These are phyloP conservation scores for Mrakia frigida DNA, from an alignment of 768 basidiomycete species.

Conservation along the genomic window DNA sequence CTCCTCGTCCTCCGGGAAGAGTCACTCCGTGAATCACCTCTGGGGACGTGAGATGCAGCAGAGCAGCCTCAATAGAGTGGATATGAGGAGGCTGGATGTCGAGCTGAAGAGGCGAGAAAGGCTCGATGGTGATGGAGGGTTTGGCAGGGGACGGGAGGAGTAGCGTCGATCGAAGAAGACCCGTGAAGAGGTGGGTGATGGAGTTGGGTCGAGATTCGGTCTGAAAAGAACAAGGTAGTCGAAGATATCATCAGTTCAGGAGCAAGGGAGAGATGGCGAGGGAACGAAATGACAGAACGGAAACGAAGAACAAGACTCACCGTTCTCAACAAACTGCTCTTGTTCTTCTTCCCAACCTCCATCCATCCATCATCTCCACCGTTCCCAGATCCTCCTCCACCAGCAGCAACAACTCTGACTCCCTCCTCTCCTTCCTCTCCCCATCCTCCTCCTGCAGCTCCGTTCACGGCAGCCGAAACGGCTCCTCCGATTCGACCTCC, in stretches of 20 bases:
- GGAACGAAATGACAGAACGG: not conserved
- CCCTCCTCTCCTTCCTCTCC: constrained; percentile 29
- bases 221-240: constrained; percentile 45
- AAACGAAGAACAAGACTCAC: constrained; percentile 50
- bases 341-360: constrained; percentile 87
- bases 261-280: not conserved
- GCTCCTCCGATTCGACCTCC: not conserved
- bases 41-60: constrained; percentile 68
- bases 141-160: constrained; percentile 55
- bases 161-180: constrained; percentile 80
- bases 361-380: constrained; percentile 65
- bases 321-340: constrained; percentile 69
- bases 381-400: constrained; percentile 18
- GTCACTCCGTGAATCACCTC: constrained; percentile 70
- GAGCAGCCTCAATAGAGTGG: constrained; percentile 72
- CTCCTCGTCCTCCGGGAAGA: constrained; percentile 54
- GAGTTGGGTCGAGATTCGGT: constrained; percentile 76
- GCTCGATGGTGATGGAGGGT: constrained; percentile 83
- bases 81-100: constrained; percentile 81
- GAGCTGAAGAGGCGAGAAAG: constrained; percentile 79
- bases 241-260: no score
- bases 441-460: constrained; percentile 15
- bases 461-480: not conserved
- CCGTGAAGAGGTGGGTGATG: constrained; percentile 87
- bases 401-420: constrained; percentile 14